phyloP scores from a whole-genome alignment of 2,329 filamentous ascomycete species.

The Aspergillus sp. region DNA sequence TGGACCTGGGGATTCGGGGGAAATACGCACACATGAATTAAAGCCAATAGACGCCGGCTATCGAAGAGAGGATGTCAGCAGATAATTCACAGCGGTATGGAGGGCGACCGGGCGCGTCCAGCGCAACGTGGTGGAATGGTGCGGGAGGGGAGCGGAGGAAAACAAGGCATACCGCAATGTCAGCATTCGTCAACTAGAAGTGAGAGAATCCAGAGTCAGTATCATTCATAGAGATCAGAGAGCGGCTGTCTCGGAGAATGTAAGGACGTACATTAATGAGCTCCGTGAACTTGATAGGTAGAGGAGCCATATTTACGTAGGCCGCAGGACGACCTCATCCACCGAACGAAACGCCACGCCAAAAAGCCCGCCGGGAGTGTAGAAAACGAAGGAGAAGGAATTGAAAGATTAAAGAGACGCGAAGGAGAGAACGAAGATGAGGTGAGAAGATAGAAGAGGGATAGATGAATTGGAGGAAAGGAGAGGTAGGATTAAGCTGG shows the following conservation, averaged over 20 bases:
- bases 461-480: slow-evolving; percentile 6
- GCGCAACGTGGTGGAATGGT: not conserved
- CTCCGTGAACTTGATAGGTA: slow-evolving; percentile 93
- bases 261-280: slow-evolving; percentile 68
- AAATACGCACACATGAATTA: slow-evolving; percentile 73
- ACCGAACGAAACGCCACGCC: slow-evolving; percentile 39
- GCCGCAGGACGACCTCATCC: slow-evolving; percentile 44
- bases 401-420: slow-evolving; percentile 16
- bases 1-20: not conserved
- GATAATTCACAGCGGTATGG: slow-evolving; percentile 6
- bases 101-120: not conserved
- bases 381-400: slow-evolving; percentile 17
- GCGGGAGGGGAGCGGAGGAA: slow-evolving; percentile 12
- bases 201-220: slow-evolving; percentile 33
- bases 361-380: slow-evolving; percentile 27
- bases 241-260: slow-evolving; percentile 13
- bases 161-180: slow-evolving; percentile 51
- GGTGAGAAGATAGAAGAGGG: slow-evolving; percentile 12
- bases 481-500: slow-evolving; percentile 17
- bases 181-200: slow-evolving; percentile 51
- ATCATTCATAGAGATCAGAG: not conserved
- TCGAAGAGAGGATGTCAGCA: slow-evolving; percentile 31
- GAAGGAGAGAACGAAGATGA: slow-evolving; percentile 18
- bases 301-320: slow-evolving; percentile 56
- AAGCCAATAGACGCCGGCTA: slow-evolving; percentile 75